These are phyloP conservation scores for Plantago coronopus DNA, from an alignment of 305 asterid genomes.

Conservation along the genomic window DNA sequence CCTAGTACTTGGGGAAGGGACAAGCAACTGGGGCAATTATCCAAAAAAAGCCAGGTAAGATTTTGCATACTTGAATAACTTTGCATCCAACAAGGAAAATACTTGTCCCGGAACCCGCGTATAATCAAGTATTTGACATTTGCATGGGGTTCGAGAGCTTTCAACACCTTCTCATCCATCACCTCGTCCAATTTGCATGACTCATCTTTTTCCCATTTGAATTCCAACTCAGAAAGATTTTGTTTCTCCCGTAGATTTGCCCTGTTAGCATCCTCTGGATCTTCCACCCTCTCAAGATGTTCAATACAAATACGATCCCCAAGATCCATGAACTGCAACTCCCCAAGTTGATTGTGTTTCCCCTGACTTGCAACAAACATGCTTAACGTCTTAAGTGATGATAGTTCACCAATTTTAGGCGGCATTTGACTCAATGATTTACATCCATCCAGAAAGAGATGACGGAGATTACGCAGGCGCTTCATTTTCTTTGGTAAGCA, in stretches of 20 bases:
- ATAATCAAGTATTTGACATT: constrained; percentile 16
- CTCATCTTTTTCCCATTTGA: constrained; percentile 6
- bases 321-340: constrained; percentile 22
- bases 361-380: constrained; percentile 15
- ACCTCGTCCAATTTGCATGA: neutral
- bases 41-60: neutral
- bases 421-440: constrained; percentile 16
- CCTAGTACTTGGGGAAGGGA: constrained; percentile 16
- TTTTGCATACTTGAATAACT: constrained; percentile 15
- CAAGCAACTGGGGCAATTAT: constrained; percentile 8
- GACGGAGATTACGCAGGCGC: too few species aligned
- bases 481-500: neutral
- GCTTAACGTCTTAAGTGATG: constrained; percentile 16
- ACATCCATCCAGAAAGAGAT: neutral
- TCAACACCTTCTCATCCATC: constrained; percentile 21
- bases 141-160: constrained; percentile 31
- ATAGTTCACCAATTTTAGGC: constrained; percentile 4
- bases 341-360: constrained; percentile 20
- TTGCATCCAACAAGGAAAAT: constrained; percentile 27
- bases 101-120: constrained; percentile 18
- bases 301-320: constrained; percentile 22
- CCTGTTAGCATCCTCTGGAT: constrained; percentile 10
- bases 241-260: constrained; percentile 21
- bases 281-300: constrained; percentile 22
- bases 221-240: constrained; percentile 7